These are phyloP conservation scores for Dryas octopetala DNA, from an alignment of 306 rosid genomes.

Conservation along the genomic window DNA sequence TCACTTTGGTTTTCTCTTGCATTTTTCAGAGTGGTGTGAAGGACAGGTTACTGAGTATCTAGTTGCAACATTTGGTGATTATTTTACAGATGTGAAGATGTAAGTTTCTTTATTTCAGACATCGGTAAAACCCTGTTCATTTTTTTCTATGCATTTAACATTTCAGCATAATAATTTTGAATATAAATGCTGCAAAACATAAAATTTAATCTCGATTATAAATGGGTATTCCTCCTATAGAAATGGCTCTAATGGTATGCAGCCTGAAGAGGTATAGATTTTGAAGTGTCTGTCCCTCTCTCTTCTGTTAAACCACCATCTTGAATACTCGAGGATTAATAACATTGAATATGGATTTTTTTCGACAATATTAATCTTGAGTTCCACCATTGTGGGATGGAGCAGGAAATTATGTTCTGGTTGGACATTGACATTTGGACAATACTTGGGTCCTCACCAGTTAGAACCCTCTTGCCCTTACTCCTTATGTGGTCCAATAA, in stretches of 20 bases:
- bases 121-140: not conserved
- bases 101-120: conserved; percentile 44
- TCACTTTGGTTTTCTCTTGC: conserved; percentile 18
- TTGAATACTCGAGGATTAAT: not conserved
- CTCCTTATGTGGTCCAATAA: too few species aligned
- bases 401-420: not conserved
- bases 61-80: conserved; percentile 93
- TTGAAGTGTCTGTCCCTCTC: not conserved
- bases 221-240: not conserved
- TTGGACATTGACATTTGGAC: not conserved
- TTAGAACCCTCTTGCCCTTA: too few species aligned
- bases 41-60: conserved; percentile 92
- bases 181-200: not conserved
- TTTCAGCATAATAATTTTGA: conserved; percentile 8
- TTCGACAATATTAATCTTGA: not conserved
- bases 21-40: conserved; percentile 83
- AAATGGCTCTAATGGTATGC: not conserved
- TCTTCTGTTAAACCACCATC: not conserved
- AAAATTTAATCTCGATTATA: too few species aligned
- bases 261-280: not conserved
- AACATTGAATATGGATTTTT: not conserved
- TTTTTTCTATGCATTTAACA: not conserved
- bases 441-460: too few species aligned
- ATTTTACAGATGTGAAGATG: conserved; percentile 91
- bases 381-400: not conserved